Percentiles rank a stretch among this genome's conserved stretches.
Evolutionary conservation across 1,139 yeast species (phyloP).

Genomic region (Taphrina sp.): DNA sequence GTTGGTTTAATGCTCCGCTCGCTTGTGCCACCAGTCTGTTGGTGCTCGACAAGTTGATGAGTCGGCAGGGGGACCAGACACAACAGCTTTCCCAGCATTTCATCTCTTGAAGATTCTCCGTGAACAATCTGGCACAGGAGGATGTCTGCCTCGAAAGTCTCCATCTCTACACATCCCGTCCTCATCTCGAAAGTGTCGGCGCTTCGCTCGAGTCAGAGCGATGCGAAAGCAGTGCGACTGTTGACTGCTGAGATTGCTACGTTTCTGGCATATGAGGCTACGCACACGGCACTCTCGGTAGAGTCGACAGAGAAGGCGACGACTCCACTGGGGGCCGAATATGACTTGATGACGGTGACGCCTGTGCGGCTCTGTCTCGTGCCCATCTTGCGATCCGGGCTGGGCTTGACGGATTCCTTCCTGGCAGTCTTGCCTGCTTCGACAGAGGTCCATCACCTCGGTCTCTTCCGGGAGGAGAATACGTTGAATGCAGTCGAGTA

Average conservation of each 20-base stretch:
- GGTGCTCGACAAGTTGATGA: too few species aligned
- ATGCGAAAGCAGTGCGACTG: slow-evolving; percentile 39
- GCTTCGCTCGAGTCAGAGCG: slow-evolving; percentile 40
- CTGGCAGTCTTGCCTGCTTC: slow-evolving; percentile 42
- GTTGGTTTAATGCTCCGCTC: too few species aligned
- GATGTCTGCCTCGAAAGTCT: slow-evolving; percentile 37
- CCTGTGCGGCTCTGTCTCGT: slow-evolving; percentile 42
- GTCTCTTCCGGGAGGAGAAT: slow-evolving; percentile 44
- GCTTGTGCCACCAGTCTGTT: too few species aligned
- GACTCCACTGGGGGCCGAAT: slow-evolving; percentile 40
- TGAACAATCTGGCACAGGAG: too few species aligned
- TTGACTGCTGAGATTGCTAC: slow-evolving; percentile 41
- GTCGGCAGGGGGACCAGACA: too few species aligned
- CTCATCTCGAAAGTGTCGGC: slow-evolving; percentile 42
- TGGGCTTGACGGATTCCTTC: slow-evolving; percentile 44
- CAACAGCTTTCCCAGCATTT: too few species aligned
- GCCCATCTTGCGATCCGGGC: slow-evolving; percentile 45
- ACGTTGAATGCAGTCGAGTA: slow-evolving; percentile 45
- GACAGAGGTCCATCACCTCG: slow-evolving; percentile 44
- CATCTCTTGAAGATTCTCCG: too few species aligned
- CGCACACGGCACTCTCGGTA: neutral
- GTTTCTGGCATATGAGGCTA: slow-evolving; percentile 43
- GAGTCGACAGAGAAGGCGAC: slow-evolving; percentile 18
- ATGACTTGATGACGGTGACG: slow-evolving; percentile 32
- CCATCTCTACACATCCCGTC: slow-evolving; percentile 42